Conservation (phyloP, 2,329 filamentous ascomycete genomes). For the Aspergillus latus region DNA sequence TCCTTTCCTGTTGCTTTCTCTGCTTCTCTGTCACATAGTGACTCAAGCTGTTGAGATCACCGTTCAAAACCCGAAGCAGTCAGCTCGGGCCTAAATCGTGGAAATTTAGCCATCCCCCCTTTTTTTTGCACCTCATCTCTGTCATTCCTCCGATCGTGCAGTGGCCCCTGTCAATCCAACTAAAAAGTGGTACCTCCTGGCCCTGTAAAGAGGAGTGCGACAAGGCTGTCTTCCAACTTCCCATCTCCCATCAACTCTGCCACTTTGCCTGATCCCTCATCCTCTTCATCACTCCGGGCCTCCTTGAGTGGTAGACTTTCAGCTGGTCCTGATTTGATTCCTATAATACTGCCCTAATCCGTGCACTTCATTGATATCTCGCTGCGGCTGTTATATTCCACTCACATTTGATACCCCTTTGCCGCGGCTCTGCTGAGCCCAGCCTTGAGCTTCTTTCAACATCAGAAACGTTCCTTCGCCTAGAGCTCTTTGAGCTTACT, state of each 20-base stretch:
- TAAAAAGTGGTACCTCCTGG: slow-evolving; percentile 20
- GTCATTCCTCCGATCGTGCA: slow-evolving; percentile 20
- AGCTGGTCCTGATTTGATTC: slow-evolving; percentile 33
- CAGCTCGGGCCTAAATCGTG: neutral
- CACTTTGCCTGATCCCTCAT: too few species aligned
- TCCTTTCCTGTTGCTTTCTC: neutral
- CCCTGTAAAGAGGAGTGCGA: slow-evolving; percentile 6
- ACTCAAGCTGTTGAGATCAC: slow-evolving; percentile 1
- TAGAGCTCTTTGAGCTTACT: slow-evolving; percentile 1
- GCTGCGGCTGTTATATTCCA: slow-evolving; percentile 1
- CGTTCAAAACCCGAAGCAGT: neutral
- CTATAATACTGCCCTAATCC: slow-evolving; percentile 15
- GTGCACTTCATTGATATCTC: slow-evolving; percentile 9
- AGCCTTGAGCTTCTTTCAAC: slow-evolving; percentile 2
- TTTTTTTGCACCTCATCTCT: slow-evolving; percentile 6
- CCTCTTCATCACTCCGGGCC: slow-evolving; percentile 1
- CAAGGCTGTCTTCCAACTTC: slow-evolving; percentile 11
- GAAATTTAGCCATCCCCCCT: slow-evolving; percentile 1
- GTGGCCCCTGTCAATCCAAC: slow-evolving; percentile 21
- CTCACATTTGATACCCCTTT: slow-evolving; percentile 12
- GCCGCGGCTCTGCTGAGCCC: slow-evolving; percentile 12
- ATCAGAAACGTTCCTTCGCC: slow-evolving; percentile 1
- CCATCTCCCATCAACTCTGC: neutral
- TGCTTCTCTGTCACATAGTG: neutral
- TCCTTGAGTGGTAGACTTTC: slow-evolving; percentile 19